phyloP scores from a whole-genome alignment of 805 yeast genomes.

The Monosporozyma aquatica region DNA sequence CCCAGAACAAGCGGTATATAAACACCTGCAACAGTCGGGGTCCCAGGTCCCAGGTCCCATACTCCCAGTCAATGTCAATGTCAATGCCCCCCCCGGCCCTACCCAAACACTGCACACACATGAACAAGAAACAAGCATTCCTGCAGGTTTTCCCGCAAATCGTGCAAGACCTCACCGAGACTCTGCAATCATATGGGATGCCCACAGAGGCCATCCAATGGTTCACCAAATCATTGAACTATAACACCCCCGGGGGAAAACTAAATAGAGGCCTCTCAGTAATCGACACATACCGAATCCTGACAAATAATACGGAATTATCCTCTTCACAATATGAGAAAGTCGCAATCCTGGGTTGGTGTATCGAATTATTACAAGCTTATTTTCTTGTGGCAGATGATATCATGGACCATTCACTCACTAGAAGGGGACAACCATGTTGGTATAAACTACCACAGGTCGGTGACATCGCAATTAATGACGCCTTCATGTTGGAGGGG shows the following conservation, averaged over 20 bases:
- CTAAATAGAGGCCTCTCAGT: conserved; percentile 94
- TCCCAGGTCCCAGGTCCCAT: background rate
- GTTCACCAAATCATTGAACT: conserved; percentile 63
- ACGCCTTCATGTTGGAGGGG: conserved; percentile 93
- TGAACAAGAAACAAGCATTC: conserved; percentile 41
- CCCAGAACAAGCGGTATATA: too few relatives aligned
- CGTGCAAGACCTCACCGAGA: conserved; percentile 62
- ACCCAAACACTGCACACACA: background rate
- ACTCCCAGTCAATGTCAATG: background rate
- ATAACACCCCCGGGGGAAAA: conserved; percentile 95
- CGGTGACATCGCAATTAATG: conserved; percentile 92
- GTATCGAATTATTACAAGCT: conserved; percentile 89
- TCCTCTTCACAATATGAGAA: conserved; percentile 54
- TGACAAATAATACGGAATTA: conserved; percentile 52
- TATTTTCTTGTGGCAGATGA: conserved; percentile 96
- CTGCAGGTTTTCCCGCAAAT: conserved; percentile 62
- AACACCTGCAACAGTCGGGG: background rate
- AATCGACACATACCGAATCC: conserved; percentile 78
- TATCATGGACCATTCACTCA: conserved; percentile 93
- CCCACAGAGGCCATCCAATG: conserved; percentile 79
- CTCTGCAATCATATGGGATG: conserved; percentile 62
- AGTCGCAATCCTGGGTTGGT: conserved; percentile 90
- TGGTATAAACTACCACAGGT: conserved; percentile 83
- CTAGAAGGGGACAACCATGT: conserved; percentile 98
- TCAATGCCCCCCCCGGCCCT: background rate